Base-by-base conservation (phyloP, 129 eudicot genomes). In the carrot (Daucus carota) region DNA sequence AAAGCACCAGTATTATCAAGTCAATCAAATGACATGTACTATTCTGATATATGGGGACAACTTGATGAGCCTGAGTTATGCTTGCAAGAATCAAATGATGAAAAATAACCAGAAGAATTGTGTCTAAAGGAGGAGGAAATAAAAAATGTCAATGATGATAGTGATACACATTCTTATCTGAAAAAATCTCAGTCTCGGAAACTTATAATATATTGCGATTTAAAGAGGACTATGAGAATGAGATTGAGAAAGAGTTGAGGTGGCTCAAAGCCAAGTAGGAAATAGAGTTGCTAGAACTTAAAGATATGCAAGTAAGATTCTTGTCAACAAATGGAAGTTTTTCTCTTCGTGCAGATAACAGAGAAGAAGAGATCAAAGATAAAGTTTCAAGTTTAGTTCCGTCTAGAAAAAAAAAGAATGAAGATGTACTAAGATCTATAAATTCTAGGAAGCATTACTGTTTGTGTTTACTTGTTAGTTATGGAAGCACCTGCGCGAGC, bases 211-310 rank as follows among this genome's bases (percentile, higher is more conserved):
- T 50, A 74, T 65, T 63, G 40, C 0, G 75, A 85, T 79, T 41
- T 70, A 6, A 74, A 3, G 84, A 88, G 26, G 89, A 88, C 57
- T 78, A 84, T 41, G 90, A 88, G 78, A 81, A 83, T 44, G 90
- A 85, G 83, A 77, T 84, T 41, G 79, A 80, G 80, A 84, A 86
- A 33, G 91, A 88, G 48, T 74, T 88, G 52, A 83, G 91, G 82
- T 88, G 93, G 93, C 92, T 88, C 50, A 88, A 87, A 80, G 93
- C 97, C 26, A 91, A 83, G 86, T 86, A 91, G 76, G 86, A 86
- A 76, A 85, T 86, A 83, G 88, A 91, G 81, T 62, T 85, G 72
- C 79, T 83, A 72, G 87, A 85, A 69, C 79, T 88, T 38, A 78
- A 83, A 70, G 93, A 88, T 78, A 80, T 79, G 62, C 90, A 81